Conservation (phyloP, 2,329 filamentous ascomycete genomes). For the Fusarium sororula region DNA sequence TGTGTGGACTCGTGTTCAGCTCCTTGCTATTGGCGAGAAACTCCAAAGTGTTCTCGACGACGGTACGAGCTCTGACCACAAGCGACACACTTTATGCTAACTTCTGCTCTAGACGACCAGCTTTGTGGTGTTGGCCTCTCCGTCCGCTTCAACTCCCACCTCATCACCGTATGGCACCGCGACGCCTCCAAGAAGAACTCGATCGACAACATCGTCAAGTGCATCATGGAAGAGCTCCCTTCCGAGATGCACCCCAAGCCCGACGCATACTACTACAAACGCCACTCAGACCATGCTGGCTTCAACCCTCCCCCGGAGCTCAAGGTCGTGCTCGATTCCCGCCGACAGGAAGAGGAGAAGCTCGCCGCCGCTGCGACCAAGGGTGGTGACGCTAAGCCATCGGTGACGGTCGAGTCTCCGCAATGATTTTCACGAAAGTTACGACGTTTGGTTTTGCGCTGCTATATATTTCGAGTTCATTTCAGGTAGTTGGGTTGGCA, state of each 20-base stretch:
- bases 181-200: conserved; percentile 83
- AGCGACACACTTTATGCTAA: conserved; percentile 8
- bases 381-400: conserved; percentile 38
- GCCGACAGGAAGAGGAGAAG: conserved; percentile 57
- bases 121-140: conserved; percentile 90
- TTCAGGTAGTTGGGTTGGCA: conserved; percentile 8
- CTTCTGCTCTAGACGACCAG: conserved; percentile 70
- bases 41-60: conserved; percentile 77
- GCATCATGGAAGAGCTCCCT: conserved; percentile 77
- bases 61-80: conserved; percentile 57
- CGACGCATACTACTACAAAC: conserved; percentile 85
- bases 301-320: conserved; percentile 74
- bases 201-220: conserved; percentile 76
- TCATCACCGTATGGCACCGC: conserved; percentile 94
- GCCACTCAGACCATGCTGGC: conserved; percentile 86
- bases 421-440: conserved; percentile 38
- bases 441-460: conserved; percentile 21
- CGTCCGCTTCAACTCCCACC: conserved; percentile 86
- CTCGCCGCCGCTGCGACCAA: conserved; percentile 32
- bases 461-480: neutral
- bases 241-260: conserved; percentile 76
- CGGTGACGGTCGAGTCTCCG: conserved; percentile 40
- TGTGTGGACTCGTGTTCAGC: conserved; percentile 83
- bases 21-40: conserved; percentile 85
- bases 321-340: conserved; percentile 66